Base-by-base conservation (phyloP, 345 rosid genomes). In the Eucalyptus cloeziana region DNA sequence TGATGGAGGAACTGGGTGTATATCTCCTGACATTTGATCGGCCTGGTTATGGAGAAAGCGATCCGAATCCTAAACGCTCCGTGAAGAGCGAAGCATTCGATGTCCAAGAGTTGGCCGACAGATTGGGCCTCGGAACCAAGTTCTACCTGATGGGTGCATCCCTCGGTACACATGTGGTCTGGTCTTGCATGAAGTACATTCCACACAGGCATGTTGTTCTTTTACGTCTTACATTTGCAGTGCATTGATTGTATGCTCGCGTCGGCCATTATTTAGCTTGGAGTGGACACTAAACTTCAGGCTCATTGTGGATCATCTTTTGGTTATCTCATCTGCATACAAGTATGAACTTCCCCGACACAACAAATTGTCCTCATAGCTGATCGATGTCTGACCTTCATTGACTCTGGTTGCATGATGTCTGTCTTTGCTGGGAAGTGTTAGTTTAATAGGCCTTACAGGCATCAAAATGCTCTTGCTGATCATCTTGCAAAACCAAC, bases 31-130 rank as follows among this genome's bases (percentile, higher is more conserved):
- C 94, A 27, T 95, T 92, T 89, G 96, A 95, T 88, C 90, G 95
- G 81, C 91, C 97, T 6, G 97, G 97, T 44, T 95, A 95, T 87
- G 95, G 96, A 89, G 96, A 93, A 86, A 93, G 96, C 90, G 96
- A 94, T 87, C 94, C 96, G 10, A 89, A 95, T 88, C 95, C 94
- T 37, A 86, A 86, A 54, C 91, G 94, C 10, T 87, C 92, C 2
- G 93, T 92, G 47, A 90, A 93, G 88, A 95, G 95, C n/a, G 91
- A 91, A 85, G 94, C 95, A 31, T 92, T 92, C 71, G 96, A 95
- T 40, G 92, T 95, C 69, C 93, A 95, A 89, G 96, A 94, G 52
- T 94, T 95, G 47, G 96, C 96, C 51, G 96, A 95, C 88, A 88
- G 89, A 69, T 88, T 94, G 88, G 51, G 87, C 16, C 80, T 94